Base-by-base conservation (phyloP, 805 yeast species). In the Wickerhamiella sorbophila region DNA sequence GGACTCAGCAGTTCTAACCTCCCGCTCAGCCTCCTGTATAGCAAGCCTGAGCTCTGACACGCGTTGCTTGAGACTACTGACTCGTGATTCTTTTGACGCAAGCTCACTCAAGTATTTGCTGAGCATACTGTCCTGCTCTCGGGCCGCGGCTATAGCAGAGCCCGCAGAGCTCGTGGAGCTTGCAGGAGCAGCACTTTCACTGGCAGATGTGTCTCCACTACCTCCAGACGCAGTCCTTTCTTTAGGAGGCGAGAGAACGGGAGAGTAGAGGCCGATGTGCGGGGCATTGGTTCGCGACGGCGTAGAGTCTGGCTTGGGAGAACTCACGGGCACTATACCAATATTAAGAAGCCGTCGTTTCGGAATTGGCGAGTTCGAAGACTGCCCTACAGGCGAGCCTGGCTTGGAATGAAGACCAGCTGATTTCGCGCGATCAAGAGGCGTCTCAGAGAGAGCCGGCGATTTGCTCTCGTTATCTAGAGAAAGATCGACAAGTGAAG, bases 71-170 rank as follows among this genome's bases (percentile, higher is more conserved):
- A 64, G 53, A 41, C 62, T 66, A 19, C 56, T 55, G 8, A 64
- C 64, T 3, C 55, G 55, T 2, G 66, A 55, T 45, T 64, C 66
- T 42, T 60, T 58, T 21, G 58, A 50, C 1, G 69, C 69, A 27
- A 64, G 54, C 38, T 59, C 53, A 21, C 61, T 52, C 38, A 60
- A 51, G 44, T 52, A 57, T 27, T 32, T 33, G 19, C 50, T 52
- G 19, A 48, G 36, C 19, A 18, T 21, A 16, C 38, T 39, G n/a
- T 36, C 27, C 14, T 34, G 24, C 29, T 34, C 27, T 4, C 24
- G 4, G 2, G 37, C 37, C 2, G 37, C 37, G 9, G 8, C n/a
- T 12, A 24, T 24, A 24, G 12, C 29, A 6, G 29, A 6, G 29
- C 29, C 10, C 10, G 6, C 29, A 24, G 29, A 8, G n/a, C n/a